phyloP scores from a whole-genome alignment of 2,329 filamentous ascomycete genomes.

The Trichoderma citrinoviride region DNA sequence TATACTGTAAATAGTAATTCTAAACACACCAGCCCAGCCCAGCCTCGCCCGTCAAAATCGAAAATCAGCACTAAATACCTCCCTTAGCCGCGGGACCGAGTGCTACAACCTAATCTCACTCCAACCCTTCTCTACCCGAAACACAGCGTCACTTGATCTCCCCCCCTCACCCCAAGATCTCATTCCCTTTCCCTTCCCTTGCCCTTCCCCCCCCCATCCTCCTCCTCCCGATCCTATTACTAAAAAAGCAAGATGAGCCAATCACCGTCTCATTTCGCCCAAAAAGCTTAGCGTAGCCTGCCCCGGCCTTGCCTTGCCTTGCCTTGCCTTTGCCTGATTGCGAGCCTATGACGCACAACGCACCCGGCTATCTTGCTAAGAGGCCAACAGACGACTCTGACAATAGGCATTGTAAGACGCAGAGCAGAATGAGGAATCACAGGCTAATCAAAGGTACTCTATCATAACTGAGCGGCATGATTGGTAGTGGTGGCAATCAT shows the following conservation, averaged over 20 bases:
- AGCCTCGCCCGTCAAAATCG: background rate
- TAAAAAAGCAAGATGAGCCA: slow-evolving; percentile 11
- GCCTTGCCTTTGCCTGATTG: no score
- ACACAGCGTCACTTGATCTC: slow-evolving; percentile 11
- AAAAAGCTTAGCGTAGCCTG: background rate
- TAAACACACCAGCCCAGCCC: no score
- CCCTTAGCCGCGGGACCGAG: background rate
- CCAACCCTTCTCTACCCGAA: slow-evolving; percentile 9
- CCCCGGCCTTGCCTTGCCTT: no score
- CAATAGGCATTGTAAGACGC: no score
- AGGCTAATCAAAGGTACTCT: no score
- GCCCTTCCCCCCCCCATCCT: background rate
- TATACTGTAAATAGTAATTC: no score
- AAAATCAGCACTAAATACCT: background rate
- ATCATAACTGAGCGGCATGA: no score
- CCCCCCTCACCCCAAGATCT: slow-evolving; percentile 6
- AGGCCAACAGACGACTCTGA: no score
- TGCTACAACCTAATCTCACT: slow-evolving; percentile 15
- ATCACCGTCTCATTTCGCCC: background rate
- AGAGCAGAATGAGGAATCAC: background rate
- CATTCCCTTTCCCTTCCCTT: background rate
- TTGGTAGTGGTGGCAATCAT: no score
- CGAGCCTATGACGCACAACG: slow-evolving; percentile 7
- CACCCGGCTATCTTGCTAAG: background rate
- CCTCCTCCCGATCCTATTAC: slow-evolving; percentile 10